Evolutionary conservation across 441 rosid species (phyloP).

Genomic region (Metrosideros polymorpha): DNA sequence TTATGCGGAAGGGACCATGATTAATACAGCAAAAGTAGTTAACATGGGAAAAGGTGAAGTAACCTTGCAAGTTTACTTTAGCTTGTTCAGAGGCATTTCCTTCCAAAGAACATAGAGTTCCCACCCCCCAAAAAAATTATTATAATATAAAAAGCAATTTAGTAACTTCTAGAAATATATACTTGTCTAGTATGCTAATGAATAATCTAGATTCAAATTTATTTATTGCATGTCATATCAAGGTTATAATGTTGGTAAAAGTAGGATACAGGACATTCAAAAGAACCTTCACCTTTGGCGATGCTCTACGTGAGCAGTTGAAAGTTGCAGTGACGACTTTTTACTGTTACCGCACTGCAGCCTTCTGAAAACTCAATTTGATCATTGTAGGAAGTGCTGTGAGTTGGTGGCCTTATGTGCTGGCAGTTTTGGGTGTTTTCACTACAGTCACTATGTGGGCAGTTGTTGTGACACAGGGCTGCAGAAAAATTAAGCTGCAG

Average conservation of each 20-base stretch:
- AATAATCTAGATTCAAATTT: neutral
- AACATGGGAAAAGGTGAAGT: neutral
- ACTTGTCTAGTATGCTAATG: neutral
- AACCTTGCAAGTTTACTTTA: neutral
- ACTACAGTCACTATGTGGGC: constrained; percentile 91
- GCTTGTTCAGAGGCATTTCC: neutral
- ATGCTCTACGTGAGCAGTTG: neutral
- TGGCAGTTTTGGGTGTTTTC: constrained; percentile 62
- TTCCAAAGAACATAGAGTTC: neutral
- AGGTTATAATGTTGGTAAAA: neutral
- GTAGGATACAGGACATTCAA: neutral
- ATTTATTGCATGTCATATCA: neutral
- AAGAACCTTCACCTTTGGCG: neutral
- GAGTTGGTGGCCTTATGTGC: constrained; percentile 68
- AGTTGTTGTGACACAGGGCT: constrained; percentile 89
- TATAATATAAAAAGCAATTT: neutral
- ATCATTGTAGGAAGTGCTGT: constrained; percentile 48
- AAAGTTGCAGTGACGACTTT: neutral
- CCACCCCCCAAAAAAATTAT: neutral
- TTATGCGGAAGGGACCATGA: neutral
- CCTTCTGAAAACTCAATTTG: neutral
- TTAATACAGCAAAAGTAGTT: neutral
- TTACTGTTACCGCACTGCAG: neutral
- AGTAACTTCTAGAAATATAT: neutral
- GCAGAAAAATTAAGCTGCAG: constrained; percentile 92